Conservation (phyloP, 148 eudicot species). For the Amaranthus palmeri region DNA sequence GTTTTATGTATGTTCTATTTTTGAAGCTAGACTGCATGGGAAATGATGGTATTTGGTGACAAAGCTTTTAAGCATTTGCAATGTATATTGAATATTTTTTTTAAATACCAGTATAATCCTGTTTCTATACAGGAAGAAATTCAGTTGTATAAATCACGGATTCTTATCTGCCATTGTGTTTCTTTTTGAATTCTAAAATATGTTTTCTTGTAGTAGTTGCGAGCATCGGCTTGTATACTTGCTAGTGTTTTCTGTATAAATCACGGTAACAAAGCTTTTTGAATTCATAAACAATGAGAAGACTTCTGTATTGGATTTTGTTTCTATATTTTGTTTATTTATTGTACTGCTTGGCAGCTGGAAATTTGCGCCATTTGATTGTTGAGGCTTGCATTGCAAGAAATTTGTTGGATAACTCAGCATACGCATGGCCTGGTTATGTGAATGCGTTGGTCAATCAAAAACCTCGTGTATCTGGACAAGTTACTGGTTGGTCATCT, state of each 20-base stretch:
- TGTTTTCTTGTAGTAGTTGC: not conserved
- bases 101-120: not conserved
- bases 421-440: constrained; percentile 87
- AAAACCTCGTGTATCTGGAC: constrained; percentile 72
- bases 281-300: too few species aligned
- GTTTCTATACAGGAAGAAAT: not conserved
- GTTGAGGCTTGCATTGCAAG: constrained; percentile 95
- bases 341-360: constrained; percentile 52
- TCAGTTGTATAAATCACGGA: not conserved
- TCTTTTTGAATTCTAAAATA: not conserved
- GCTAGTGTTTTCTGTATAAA: not conserved
- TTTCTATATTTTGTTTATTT: constrained; percentile 6
- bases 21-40: not conserved
- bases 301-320: not conserved
- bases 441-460: constrained; percentile 79
- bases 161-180: not conserved
- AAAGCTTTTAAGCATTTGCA: not conserved
- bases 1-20: not conserved
- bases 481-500: constrained; percentile 76
- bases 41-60: not conserved
- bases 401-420: constrained; percentile 78
- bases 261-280: not conserved
- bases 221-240: not conserved
- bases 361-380: constrained; percentile 83
- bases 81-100: not conserved